Conservation (phyloP, 1,284 basidiomycete genomes). For the Ceratorhiza oryzae-sativae region DNA sequence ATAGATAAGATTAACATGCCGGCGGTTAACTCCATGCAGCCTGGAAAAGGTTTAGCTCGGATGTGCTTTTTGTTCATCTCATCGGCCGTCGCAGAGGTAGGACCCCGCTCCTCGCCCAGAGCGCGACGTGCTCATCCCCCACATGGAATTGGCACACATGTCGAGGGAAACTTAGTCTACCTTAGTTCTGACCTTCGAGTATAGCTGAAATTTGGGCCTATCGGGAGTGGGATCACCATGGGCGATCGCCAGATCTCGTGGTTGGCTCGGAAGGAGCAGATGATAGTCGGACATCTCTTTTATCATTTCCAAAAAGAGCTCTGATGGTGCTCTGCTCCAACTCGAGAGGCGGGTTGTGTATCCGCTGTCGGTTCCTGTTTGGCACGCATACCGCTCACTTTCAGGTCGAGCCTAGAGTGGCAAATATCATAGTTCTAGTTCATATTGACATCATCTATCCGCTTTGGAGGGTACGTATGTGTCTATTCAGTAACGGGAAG, state of each 20-base stretch:
- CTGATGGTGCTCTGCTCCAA: too few relatives aligned
- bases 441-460: too few relatives aligned
- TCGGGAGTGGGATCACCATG: neutral
- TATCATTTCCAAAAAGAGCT: too few relatives aligned
- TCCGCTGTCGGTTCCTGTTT: too few relatives aligned
- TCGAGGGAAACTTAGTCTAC: neutral
- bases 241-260: neutral
- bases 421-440: too few relatives aligned
- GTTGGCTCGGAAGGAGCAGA: neutral
- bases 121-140: neutral
- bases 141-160: neutral
- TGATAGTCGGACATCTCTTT: neutral
- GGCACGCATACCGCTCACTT: too few relatives aligned
- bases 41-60: neutral
- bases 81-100: neutral
- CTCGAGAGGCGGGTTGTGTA: too few relatives aligned
- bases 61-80: neutral
- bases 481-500: neutral
- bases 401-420: too few relatives aligned
- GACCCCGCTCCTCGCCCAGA: neutral
- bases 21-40: neutral
- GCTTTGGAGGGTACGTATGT: neutral
- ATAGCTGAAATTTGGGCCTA: neutral
- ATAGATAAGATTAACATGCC: neutral
- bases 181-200: neutral